Evolutionary conservation across 2,329 filamentous ascomycete species (phyloP), one percentile per base, ranked within the genome.

Genomic region (Westerdykella aurantiaca): DNA sequence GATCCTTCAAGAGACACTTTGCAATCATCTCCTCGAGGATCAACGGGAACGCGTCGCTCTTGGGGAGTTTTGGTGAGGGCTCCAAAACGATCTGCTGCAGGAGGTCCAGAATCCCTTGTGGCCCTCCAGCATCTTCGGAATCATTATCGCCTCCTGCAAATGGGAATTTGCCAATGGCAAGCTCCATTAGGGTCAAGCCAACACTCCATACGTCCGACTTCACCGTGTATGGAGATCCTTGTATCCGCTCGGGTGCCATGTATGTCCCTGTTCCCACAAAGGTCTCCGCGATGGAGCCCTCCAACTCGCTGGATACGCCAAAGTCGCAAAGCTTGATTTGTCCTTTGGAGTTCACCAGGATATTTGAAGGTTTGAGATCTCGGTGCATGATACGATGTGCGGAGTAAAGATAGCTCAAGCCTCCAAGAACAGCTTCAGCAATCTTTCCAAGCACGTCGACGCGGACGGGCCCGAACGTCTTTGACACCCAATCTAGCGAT

Each of bases 191-290:
- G 0, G 85, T 85, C 53, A 98, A 74, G 25, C 93, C 93, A 50
- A 96, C 94, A 78, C 90, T 96, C 93, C 93, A 98, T 4, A 98
- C 93, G 66, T 98, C 93, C 11, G 90, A 96, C 69, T 96, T 96
- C 60, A 98, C 91, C 0, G 91, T 95, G 70, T 98, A 98, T 58
- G 88, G 89, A 51, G 93, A 89, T 50, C 93, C 93, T 67, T 97
- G 90, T 55, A 98, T 98, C 67, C 93, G 82, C 73, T 98, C 93
- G 0, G 93, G 93, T 0, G 93, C 93, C 93, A 98, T 98, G 74
- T 98, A 98, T 44, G 93, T 98, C 31, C 93, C 96, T 1, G 93
- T 98, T 42, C 93, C 93, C 31, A 98, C 93, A 60, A 98, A 98
- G 0, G 93, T 98, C 64, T 97, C 91, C 41, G 93, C 93, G 53